A percentile compares a stretch with the other conserved stretches of the same genome.
phyloP scores from a whole-genome alignment of 2,329 filamentous ascomycete species.

The Talaromyces albobiverticillius region DNA sequence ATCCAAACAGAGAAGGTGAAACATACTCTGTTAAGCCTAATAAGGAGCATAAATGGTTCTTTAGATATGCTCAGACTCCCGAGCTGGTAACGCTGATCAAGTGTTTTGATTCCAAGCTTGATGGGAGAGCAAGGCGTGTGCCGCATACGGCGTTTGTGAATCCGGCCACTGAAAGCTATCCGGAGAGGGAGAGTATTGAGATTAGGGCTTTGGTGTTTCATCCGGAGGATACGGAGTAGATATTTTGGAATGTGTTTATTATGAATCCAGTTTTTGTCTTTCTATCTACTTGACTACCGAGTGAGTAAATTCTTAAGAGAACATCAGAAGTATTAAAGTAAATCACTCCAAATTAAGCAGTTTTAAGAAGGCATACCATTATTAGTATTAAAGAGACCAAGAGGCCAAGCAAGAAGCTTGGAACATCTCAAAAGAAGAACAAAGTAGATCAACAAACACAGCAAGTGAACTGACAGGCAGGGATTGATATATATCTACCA shows the following conservation, averaged over 20 bases:
- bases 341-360: no score
- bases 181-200: constrained; percentile 54
- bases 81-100: constrained; percentile 60
- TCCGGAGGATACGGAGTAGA: constrained; percentile 34
- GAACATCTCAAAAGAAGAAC: no score
- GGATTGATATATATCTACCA: no score
- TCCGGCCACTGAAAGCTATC: constrained; percentile 39
- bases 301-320: no score
- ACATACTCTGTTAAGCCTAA: constrained; percentile 48
- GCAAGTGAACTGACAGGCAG: no score
- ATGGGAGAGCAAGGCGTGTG: constrained; percentile 52
- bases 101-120: constrained; percentile 58
- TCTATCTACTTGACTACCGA: no score
- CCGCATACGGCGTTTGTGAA: constrained; percentile 58
- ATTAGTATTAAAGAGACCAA: no score
- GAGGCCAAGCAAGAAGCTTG: no score
- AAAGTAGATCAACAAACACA: no score
- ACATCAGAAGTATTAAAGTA: no score
- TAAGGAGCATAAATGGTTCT: constrained; percentile 51
- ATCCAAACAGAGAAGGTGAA: constrained; percentile 51
- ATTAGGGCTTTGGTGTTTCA: constrained; percentile 55
- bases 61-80: constrained; percentile 50
- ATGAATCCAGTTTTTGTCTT: no score
- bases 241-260: background rate
- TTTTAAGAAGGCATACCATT: no score